phyloP scores from a whole-genome alignment of 208 protist genomes.

The Crithidia fasciculata region DNA sequence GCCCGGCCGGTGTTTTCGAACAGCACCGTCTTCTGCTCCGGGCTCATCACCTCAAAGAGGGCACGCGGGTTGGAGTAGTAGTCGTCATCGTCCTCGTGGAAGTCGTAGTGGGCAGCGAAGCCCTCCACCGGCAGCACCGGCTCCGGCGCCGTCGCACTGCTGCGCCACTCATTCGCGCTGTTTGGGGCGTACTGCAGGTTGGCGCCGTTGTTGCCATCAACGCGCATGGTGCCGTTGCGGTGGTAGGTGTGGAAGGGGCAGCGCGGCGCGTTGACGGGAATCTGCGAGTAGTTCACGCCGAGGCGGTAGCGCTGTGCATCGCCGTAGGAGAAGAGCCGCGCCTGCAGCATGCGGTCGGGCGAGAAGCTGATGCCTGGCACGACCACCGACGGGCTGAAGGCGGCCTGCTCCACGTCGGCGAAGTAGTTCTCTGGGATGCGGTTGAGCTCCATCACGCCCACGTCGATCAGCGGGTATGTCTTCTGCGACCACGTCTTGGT shows the following conservation, averaged over 20 bases:
- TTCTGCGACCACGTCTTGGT: slow-evolving; percentile 84
- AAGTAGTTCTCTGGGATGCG: slow-evolving; percentile 90
- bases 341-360: slow-evolving; percentile 76
- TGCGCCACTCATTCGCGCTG: slow-evolving; percentile 22
- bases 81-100: slow-evolving; percentile 15
- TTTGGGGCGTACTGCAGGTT: slow-evolving; percentile 71
- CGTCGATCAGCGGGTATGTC: slow-evolving; percentile 59
- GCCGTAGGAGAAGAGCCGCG: slow-evolving; percentile 71
- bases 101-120: slow-evolving; percentile 3
- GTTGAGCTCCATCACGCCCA: slow-evolving; percentile 81
- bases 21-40: not conserved
- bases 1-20: slow-evolving; percentile 16
- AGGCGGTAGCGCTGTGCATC: slow-evolving; percentile 84
- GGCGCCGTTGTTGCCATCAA: slow-evolving; percentile 41
- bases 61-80: slow-evolving; percentile 9
- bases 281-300: slow-evolving; percentile 64
- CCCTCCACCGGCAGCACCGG: slow-evolving; percentile 6
- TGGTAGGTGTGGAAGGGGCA: slow-evolving; percentile 44
- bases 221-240: slow-evolving; percentile 53
- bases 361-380: slow-evolving; percentile 84
- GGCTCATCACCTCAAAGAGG: slow-evolving; percentile 14
- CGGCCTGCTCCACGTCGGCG: slow-evolving; percentile 77
- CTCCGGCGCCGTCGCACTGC: not conserved
- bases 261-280: slow-evolving; percentile 70
- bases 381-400: slow-evolving; percentile 66